Evolutionary conservation across 1,284 basidiomycete species (phyloP), one percentile per base, ranked within the genome.

Genomic region (Ceratobasidium theobromae): DNA sequence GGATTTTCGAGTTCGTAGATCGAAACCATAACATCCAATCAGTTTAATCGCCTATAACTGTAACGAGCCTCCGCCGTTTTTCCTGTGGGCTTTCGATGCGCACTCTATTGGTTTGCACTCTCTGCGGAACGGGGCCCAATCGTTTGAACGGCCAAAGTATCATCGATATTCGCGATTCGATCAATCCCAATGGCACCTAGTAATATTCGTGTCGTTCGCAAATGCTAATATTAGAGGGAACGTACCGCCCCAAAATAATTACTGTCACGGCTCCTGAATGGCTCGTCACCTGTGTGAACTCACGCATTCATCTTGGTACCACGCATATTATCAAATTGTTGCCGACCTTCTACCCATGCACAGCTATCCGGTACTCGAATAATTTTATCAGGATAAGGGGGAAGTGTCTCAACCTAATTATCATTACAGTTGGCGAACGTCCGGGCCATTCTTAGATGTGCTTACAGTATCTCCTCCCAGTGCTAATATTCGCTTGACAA

Each of bases 401-500:
- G 67, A 3, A 65, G 32, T 23, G 67, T 68, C 8, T 58, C 40
- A 21, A 68, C 67, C 67, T 68, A 35, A 6, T 16, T 18, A 28
- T 30, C 6, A 32, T 4, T 32, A 2, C 12, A n/a, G 9, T 28
- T 25, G 18, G 5, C 6, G 18, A 38, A 18, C 9, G n/a, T 3
- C 25, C 14, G n/a, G 5, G 30, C 25, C 16, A 28, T 11, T 6
- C 33, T 27, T 32, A 32, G 16, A 14, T 45, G 3, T 25, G 45
- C 64, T 58, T 28, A 66, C 67, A 18, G 33, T 32, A 27, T 68
- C 67, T 4, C 67, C 67, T 65, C 65, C 67, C 14, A 68, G 48
- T n/a, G 67, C 67, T 38, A 68, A 40, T 41, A 68, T 68, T 18
- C 67, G 67, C 35, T 68, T 68, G 21, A 68, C 54, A 28, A 68